Base-by-base conservation (phyloP, 1,284 basidiomycete genomes). In the Hymenochaete sp. region DNA sequence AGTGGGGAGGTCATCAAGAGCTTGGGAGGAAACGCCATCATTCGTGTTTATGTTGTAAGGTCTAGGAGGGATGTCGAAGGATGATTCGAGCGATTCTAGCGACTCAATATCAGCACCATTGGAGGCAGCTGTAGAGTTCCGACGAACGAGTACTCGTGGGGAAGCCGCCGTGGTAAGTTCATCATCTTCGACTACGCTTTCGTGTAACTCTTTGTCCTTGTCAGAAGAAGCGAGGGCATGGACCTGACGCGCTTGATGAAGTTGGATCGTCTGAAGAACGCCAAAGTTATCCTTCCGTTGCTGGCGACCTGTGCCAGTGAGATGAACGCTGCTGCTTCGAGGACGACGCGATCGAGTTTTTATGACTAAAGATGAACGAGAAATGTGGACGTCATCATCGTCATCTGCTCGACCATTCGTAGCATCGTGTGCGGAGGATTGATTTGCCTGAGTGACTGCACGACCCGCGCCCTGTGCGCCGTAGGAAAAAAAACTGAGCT, bases 361-460 rank as follows among this genome's bases (percentile, higher is more conserved):
- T 33, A 63, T 47, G 13, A 63, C 51, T 38, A 68, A 60, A 19
- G 65, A 58, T 35, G 62, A 60, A 1, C 58, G 46, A 5, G 31
- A 28, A 24, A 47, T 36, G 31, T 62, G 53, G 33, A 62, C 42
- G 2, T 82, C 78, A 0, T 84, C 79, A 18, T 57, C 60, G 29
- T 83, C 82, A 50, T 86, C 82, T 24, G 65, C 58, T 52, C 73
- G 67, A 21, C 57, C 59, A 29, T 64, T 55, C 1, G 59, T 52
- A 3, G 64, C 65, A 51, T 81, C 78, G 19, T 74, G 66, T 8
- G 58, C 52, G 1, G 73, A 64, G 3, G 76, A 65, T 1, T 74
- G 65, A 52, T 80, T 80, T 13, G 78, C 82, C 44, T 86, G 83
- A 1, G 81, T 79, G 18, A 83, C 70, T 41, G 79, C 71, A 41